Evolutionary conservation across 2,329 filamentous ascomycete genomes (phyloP), one percentile per base, ranked within the genome.

Genomic region (Rutstroemia sp.): DNA sequence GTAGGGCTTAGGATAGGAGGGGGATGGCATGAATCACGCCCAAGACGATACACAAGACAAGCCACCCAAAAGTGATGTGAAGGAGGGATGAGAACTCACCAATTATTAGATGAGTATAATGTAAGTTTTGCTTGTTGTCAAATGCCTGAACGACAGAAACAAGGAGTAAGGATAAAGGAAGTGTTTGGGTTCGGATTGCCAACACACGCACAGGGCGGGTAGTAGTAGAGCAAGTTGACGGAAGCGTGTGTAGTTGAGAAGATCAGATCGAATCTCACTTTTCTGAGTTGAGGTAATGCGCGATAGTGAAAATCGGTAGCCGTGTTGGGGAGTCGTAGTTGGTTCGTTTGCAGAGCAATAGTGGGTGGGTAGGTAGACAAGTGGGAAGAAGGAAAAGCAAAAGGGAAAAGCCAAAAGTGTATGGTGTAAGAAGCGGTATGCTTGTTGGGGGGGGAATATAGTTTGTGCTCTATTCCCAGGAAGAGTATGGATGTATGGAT

Each of bases 131-230:
- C 34, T 55, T 44, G 53, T 45, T 44, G 25, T 36, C 14, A 44
- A 39, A 55, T 50, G 46, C 53, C 42, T 50, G 53, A 30, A 48
- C 17, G 49, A 36, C 25, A 44, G 34, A 25, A 44, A 50, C 53
- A 55, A 55, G 53, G 53, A 34, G 47, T 55, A 55, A 55, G 53
- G 53, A 36, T 55, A 10, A 17, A 12, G 30, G 30, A 7, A 42
- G 19, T 42, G 5, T 51, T 50, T 55, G 6, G 49, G 46, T 9
- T 50, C 19, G 19, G 19, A 19, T 19, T 51, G 53, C 53, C 53
- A 50, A 23, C 46, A 34, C 46, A 55, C 30, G 45, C 27, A 40
- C 14, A 21, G 30, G 3, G 9, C 30, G 30, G 30, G 30, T 34
- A 12, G 30, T 34, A 12, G 30, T 12, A 34, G 30, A 34, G 30